These are phyloP conservation scores for Centaurea solstitialis DNA, from an alignment of 129 eudicot species.

Conservation along the genomic window DNA sequence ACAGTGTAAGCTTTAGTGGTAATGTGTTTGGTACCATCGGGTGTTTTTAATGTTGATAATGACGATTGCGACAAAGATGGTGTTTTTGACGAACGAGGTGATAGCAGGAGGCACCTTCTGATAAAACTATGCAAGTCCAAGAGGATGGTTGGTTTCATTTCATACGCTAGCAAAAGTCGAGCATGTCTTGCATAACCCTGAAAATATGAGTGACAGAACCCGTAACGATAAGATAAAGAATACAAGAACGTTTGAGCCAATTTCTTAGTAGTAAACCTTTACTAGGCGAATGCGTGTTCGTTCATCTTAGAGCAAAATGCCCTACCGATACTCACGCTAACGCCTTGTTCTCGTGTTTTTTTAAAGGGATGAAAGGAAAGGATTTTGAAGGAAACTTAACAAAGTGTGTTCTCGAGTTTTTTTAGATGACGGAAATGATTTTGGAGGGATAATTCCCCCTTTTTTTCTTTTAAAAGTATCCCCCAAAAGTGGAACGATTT, in stretches of 20 bases:
- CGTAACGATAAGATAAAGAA: background rate
- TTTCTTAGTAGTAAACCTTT: background rate
- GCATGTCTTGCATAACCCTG: slow-evolving; percentile 84
- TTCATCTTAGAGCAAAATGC: too few species aligned
- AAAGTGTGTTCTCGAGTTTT: too few species aligned
- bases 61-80: slow-evolving; percentile 39
- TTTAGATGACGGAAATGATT: too few species aligned
- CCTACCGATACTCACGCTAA: background rate
- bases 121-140: too few species aligned
- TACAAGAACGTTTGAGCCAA: background rate
- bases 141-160: slow-evolving; percentile 34
- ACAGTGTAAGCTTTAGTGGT: slow-evolving; percentile 23
- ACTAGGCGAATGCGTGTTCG: background rate
- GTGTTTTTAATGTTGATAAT: slow-evolving; percentile 40
- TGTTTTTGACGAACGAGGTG: slow-evolving; percentile 32
- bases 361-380: too few species aligned
- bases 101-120: slow-evolving; percentile 7
- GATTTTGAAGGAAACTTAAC: too few species aligned
- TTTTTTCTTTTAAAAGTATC: too few species aligned
- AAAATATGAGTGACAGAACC: slow-evolving; percentile 53
- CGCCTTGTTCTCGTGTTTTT: too few species aligned
- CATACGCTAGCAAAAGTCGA: slow-evolving; percentile 67
- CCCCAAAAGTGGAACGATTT: too few species aligned
- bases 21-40: slow-evolving; percentile 47
- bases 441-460: too few species aligned